Evolutionary conservation across 208 protist species (phyloP).

Genomic region (Porcisia deanei): DNA sequence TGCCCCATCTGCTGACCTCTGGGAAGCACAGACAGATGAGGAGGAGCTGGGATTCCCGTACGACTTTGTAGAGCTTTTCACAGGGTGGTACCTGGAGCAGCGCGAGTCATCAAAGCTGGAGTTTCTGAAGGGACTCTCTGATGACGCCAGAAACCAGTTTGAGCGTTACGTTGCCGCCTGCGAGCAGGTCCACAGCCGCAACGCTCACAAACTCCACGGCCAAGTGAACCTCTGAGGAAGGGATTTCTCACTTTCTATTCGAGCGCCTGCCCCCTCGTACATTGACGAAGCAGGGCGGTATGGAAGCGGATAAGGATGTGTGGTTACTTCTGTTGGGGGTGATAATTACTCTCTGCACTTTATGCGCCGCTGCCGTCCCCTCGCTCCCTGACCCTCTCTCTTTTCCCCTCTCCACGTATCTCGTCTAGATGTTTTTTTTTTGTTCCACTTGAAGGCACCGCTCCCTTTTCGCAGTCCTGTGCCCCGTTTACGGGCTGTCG

Average conservation of each 20-base stretch:
- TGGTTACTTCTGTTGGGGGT: too few species aligned
- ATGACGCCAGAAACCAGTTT: conserved; percentile 73
- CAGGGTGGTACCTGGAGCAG: conserved; percentile 75
- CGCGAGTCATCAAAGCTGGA: conserved; percentile 51
- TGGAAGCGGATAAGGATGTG: too few species aligned
- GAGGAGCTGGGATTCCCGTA: conserved; percentile 96
- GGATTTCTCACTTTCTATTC: too few species aligned
- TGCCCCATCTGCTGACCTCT: conserved; percentile 94
- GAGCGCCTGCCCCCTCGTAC: not conserved
- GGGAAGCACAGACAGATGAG: conserved; percentile 96
- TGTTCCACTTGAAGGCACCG: not conserved
- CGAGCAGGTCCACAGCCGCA: conserved; percentile 86
- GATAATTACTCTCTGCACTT: too few species aligned
- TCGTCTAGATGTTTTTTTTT: not conserved
- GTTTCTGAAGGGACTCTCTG: conserved; percentile 48
- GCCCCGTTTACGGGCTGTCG: not conserved
- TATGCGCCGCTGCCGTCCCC: too few species aligned
- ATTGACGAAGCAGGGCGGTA: not conserved
- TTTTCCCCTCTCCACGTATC: not conserved
- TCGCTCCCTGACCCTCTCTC: not conserved
- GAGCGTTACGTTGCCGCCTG: conserved; percentile 65
- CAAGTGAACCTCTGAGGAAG: conserved; percentile 59
- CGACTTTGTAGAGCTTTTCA: conserved; percentile 96
- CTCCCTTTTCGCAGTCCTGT: not conserved
- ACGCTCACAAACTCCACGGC: conserved; percentile 90